phyloP scores from a whole-genome alignment of 116 monocot genomes.

The Cymodocea nodosa region DNA sequence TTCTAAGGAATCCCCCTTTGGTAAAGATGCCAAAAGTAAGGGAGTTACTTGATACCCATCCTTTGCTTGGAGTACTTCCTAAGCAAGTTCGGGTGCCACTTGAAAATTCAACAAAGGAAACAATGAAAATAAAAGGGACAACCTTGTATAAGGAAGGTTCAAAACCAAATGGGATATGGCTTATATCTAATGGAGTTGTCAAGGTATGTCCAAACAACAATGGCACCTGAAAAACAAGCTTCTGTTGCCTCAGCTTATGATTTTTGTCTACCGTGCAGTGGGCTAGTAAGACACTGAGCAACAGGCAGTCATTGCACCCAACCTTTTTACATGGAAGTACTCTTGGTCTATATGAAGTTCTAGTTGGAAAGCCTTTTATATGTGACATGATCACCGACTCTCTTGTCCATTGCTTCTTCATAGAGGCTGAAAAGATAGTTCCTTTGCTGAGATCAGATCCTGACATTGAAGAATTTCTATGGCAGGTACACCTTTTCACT shows the following conservation, averaged over 20 bases:
- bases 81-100: conserved; percentile 27
- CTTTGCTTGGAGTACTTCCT: conserved; percentile 83
- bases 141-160: conserved; percentile 74
- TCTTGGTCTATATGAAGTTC: conserved; percentile 88
- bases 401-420: conserved; percentile 85
- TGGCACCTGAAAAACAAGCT: neutral
- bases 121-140: conserved; percentile 50
- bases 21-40: conserved; percentile 79
- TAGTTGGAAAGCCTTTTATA: conserved; percentile 75
- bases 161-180: conserved; percentile 77
- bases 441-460: conserved; percentile 38
- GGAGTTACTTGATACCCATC: conserved; percentile 59
- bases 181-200: conserved; percentile 74
- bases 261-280: conserved; percentile 42
- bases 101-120: conserved; percentile 52
- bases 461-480: conserved; percentile 71
- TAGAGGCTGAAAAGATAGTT: conserved; percentile 79
- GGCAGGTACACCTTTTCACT: conserved; percentile 51
- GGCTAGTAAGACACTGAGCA: conserved; percentile 45
- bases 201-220: conserved; percentile 34
- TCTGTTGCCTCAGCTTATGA: neutral
- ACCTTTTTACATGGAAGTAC: conserved; percentile 88
- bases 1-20: conserved; percentile 71
- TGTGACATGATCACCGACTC: conserved; percentile 90
- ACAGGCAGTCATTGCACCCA: conserved; percentile 72